A percentile compares a stretch with the other conserved stretches of the same genome.
These are phyloP conservation scores for Bisporella sp. DNA, from an alignment of 2,329 filamentous ascomycete genomes.

Conservation along the genomic window DNA sequence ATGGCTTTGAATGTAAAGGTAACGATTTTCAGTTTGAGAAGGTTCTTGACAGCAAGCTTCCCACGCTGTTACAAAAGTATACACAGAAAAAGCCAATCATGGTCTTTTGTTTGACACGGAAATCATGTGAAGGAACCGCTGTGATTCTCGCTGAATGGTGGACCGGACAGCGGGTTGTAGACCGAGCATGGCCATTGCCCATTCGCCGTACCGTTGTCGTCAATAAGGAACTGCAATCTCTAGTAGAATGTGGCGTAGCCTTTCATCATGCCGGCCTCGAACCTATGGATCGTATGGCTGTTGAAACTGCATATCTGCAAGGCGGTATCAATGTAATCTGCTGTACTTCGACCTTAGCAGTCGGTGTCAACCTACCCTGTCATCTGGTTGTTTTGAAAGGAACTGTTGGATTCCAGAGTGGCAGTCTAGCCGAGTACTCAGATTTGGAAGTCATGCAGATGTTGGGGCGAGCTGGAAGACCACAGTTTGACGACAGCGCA, in stretches of 20 bases:
- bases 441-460: conserved; percentile 88
- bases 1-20: conserved; percentile 53
- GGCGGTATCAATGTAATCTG: conserved; percentile 76
- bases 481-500: conserved; percentile 73
- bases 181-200: conserved; percentile 59
- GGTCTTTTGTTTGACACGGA: conserved; percentile 75
- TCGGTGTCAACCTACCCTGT: conserved; percentile 78
- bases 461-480: conserved; percentile 76
- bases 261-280: conserved; percentile 79
- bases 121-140: conserved; percentile 62
- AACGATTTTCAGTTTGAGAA: conserved; percentile 79
- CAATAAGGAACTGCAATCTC: conserved; percentile 51
- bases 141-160: conserved; percentile 61
- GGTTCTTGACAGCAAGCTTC: conserved; percentile 57
- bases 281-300: conserved; percentile 50
- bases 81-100: conserved; percentile 69
- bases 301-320: conserved; percentile 63
- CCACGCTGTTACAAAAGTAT: conserved; percentile 58
- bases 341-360: conserved; percentile 78
- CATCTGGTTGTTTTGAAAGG: conserved; percentile 80
- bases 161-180: conserved; percentile 39
- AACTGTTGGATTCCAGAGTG: conserved; percentile 59
- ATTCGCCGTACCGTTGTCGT: conserved; percentile 41
- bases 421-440: conserved; percentile 61
- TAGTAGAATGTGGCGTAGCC: conserved; percentile 53